A percentile compares a stretch with the other conserved stretches of the same genome.
Conservation (phyloP, 2,329 filamentous ascomycete species). For the Botrytis fragariae region DNA sequence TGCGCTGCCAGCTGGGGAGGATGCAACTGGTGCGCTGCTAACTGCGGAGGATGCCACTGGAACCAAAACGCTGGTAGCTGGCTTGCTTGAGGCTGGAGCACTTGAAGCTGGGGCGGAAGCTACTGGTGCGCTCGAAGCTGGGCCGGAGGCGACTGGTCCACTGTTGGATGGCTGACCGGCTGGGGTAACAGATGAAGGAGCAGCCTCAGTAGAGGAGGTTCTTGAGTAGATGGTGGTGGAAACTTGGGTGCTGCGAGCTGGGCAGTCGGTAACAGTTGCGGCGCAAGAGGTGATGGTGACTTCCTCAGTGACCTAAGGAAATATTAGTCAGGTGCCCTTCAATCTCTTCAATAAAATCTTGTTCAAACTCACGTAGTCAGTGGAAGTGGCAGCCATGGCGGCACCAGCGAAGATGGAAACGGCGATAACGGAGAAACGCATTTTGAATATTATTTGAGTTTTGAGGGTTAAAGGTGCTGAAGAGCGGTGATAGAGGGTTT, state of each 20-base stretch:
- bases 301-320: constrained; percentile 16
- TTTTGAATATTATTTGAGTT: constrained; percentile 22
- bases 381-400: constrained; percentile 19
- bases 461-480: constrained; percentile 24
- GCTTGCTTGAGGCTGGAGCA: neutral
- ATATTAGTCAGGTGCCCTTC: neutral
- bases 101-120: neutral
- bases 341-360: neutral
- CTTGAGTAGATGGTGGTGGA: constrained; percentile 12
- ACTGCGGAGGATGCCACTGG: neutral
- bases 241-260: constrained; percentile 19
- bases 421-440: constrained; percentile 26
- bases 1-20: neutral
- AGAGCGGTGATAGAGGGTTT: constrained; percentile 25
- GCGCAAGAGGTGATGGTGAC: constrained; percentile 22
- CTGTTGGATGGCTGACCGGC: neutral
- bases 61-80: neutral
- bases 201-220: neutral
- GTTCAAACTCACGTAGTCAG: constrained; percentile 14
- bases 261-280: constrained; percentile 21
- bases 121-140: neutral
- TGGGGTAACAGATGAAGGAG: constrained; percentile 1
- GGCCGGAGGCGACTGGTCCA: neutral
- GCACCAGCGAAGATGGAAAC: constrained; percentile 23
- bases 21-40: neutral